These are phyloP conservation scores for Hibiscus tridactylites DNA, from an alignment of 345 rosid genomes.

Conservation along the genomic window DNA sequence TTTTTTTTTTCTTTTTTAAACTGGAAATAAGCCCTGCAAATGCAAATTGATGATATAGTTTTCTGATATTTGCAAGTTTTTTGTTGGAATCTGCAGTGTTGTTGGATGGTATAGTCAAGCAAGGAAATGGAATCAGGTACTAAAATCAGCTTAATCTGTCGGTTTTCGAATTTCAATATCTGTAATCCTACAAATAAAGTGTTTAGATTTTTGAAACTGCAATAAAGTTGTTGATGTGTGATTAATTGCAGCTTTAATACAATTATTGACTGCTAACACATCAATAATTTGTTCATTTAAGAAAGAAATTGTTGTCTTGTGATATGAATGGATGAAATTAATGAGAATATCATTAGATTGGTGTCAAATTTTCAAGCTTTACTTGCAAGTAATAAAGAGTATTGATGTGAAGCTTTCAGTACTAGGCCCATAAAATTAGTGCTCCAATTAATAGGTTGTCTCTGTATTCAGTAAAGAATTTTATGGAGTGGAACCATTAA, in stretches of 20 bases:
- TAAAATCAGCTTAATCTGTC: background rate
- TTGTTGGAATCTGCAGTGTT: slow-evolving; percentile 40
- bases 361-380: slow-evolving; percentile 9
- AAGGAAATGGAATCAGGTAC: slow-evolving; percentile 96
- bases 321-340: background rate
- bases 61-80: background rate
- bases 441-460: slow-evolving; percentile 8
- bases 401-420: slow-evolving; percentile 10
- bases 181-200: background rate
- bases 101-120: slow-evolving; percentile 77
- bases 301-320: background rate
- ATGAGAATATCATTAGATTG: slow-evolving; percentile 1
- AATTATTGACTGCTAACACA: background rate
- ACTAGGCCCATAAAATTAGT: slow-evolving; percentile 7
- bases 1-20: too few species aligned
- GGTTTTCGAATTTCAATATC: too few species aligned
- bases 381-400: slow-evolving; percentile 9
- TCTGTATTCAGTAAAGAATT: background rate
- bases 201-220: background rate
- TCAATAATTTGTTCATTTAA: background rate
- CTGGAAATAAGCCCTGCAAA: background rate
- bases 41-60: background rate
- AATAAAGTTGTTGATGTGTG: background rate
- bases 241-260: background rate
- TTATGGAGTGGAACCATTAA: background rate